Evolutionary conservation across 805 yeast species (phyloP), one percentile per base, ranked within the genome.

Genomic region (Ogataea degrootiae): DNA sequence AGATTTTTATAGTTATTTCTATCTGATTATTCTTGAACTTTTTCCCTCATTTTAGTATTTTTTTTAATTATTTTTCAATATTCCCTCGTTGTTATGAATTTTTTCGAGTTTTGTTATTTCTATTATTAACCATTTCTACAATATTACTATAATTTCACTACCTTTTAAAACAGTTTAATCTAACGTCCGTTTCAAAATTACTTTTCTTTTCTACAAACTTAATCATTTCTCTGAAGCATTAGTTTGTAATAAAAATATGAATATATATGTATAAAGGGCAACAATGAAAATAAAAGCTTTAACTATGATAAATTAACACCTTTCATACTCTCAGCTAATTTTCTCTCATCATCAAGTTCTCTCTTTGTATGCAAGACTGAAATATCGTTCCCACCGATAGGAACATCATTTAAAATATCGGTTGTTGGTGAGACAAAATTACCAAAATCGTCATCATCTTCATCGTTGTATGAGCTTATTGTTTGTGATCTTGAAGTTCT

Each of bases 371-470:
- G 62, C 23, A 60, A 34, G 17, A 59, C 62, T 7, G 46, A 39
- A 33, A 52, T 26, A 31, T 60, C 60, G 29, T 55, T 48, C 15
- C 56, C 60, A 4, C 55, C 58, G 8, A 47, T 43, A 11, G 60
- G 59, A 22, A 57, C 51, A 26, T 58, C 66, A 31, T 42, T 48
- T 16, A 58, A 46, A 3, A 52, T 45, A 43, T 61, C 64, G 12
- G 44, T 44, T 6, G 52, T 39, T 11, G 69, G 67, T 11, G 66
- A 60, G 6, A 62, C 55, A 48, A 57, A 63, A 40, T 56, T 61
- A 15, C 70, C 71, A 43, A 66, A 66, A 37, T 66, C 71, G 34
- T 61, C 70, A 39, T 65, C 69, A n/a, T 62, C 66, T 11, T 58
- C 55, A 15, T 44, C 66, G 6, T 57, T 15, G 4, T 22, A 39